A percentile compares a stretch with the other conserved stretches of the same genome.
These are phyloP conservation scores for Penicillium sp. DNA, from an alignment of 2,329 filamentous ascomycete genomes.

Conservation along the genomic window DNA sequence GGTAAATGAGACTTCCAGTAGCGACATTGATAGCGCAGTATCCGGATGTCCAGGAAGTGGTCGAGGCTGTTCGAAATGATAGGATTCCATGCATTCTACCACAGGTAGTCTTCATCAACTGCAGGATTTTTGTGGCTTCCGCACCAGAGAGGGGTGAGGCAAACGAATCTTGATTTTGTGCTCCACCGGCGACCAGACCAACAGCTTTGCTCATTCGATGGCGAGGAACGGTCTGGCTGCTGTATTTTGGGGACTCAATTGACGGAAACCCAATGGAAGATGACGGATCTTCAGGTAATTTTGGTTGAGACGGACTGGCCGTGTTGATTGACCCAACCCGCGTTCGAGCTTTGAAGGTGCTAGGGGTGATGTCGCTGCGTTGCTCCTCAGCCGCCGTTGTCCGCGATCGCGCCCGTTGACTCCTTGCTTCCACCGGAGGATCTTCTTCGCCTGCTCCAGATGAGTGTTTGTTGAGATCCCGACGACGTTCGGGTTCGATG, in stretches of 20 bases:
- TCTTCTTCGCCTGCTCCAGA: conserved; percentile 37
- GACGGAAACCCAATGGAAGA: conserved; percentile 50
- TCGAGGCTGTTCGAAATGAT: conserved; percentile 47
- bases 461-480: conserved; percentile 29
- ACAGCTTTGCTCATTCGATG: conserved; percentile 36
- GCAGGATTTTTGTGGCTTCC: conserved; percentile 49
- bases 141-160: conserved; percentile 42
- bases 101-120: conserved; percentile 53
- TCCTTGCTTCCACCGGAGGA: conserved; percentile 30
- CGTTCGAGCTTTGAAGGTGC: conserved; percentile 35
- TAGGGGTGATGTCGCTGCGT: conserved; percentile 38
- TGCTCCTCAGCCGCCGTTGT: conserved; percentile 45
- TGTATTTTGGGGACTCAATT: conserved; percentile 43
- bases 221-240: conserved; percentile 33
- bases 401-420: conserved; percentile 39
- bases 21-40: conserved; percentile 54
- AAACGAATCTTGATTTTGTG: conserved; percentile 28
- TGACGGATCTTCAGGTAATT: conserved; percentile 39
- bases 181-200: conserved; percentile 25
- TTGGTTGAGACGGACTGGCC: conserved; percentile 31
- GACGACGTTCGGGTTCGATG: conserved; percentile 34
- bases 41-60: conserved; percentile 48
- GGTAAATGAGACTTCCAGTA: conserved; percentile 50
- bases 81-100: conserved; percentile 53
- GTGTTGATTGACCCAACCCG: conserved; percentile 44